These are phyloP conservation scores for Leccinum uliginosum DNA, from an alignment of 768 basidiomycete species.

Conservation along the genomic window DNA sequence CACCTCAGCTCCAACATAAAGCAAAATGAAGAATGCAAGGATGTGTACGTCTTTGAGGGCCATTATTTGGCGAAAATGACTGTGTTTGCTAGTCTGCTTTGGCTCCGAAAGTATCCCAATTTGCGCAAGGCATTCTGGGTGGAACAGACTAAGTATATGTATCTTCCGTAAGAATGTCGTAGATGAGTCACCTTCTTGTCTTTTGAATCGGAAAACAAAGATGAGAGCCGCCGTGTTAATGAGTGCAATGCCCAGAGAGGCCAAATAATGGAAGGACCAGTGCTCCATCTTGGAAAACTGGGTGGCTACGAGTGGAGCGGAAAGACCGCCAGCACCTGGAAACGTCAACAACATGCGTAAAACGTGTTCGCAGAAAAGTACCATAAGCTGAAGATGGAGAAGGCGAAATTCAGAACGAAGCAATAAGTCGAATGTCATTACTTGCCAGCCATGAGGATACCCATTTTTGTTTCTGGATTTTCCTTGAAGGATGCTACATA, in stretches of 20 bases:
- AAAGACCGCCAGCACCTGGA: constrained; percentile 43
- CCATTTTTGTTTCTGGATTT: constrained; percentile 63
- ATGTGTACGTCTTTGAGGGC: constrained; percentile 40
- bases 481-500: constrained; percentile 58
- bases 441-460: constrained; percentile 51
- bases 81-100: constrained; percentile 26
- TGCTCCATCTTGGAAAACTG: constrained; percentile 38
- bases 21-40: constrained; percentile 40
- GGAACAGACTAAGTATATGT: neutral
- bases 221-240: constrained; percentile 49
- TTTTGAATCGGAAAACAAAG: constrained; percentile 58
- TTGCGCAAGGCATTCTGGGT: constrained; percentile 34
- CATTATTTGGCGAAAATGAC: constrained; percentile 45
- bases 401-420: neutral
- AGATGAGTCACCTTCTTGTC: constrained; percentile 52
- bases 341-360: neutral
- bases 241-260: constrained; percentile 60
- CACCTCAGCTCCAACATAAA: constrained; percentile 53
- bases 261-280: constrained; percentile 42
- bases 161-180: neutral
- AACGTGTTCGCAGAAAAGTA: neutral
- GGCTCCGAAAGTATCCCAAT: constrained; percentile 31
- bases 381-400: constrained; percentile 10
- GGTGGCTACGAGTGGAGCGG: constrained; percentile 49
- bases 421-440: neutral